Percentiles rank a stretch among this genome's conserved stretches.
These are phyloP conservation scores for Sindora glabra DNA, from an alignment of 306 rosid species.

Conservation along the genomic window DNA sequence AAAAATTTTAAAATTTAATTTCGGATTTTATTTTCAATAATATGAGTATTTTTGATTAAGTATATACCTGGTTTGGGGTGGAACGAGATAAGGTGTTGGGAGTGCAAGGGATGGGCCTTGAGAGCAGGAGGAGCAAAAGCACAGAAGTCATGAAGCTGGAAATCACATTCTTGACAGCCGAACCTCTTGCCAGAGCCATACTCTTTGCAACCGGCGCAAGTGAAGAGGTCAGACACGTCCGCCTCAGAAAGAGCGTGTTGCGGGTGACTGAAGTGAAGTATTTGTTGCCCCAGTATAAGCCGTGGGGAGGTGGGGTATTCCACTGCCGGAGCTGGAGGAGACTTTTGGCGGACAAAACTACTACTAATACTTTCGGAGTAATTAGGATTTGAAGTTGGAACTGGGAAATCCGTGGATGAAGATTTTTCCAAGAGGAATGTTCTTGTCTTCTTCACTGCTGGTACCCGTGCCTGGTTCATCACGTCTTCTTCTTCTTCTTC, in stretches of 20 bases:
- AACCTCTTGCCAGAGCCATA: slow-evolving; percentile 74
- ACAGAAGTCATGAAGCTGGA: slow-evolving; percentile 79
- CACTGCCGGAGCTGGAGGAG: slow-evolving; percentile 2
- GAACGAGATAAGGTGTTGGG: slow-evolving; percentile 56
- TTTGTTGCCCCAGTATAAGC: slow-evolving; percentile 48
- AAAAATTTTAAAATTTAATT: too few relatives aligned
- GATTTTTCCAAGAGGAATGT: slow-evolving; percentile 24
- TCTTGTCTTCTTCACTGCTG: slow-evolving; percentile 23
- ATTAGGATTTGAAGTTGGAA: neutral
- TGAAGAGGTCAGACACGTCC: slow-evolving; percentile 44
- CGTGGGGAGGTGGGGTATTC: slow-evolving; percentile 64
- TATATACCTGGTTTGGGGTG: slow-evolving; percentile 51
- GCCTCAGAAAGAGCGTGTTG: slow-evolving; percentile 50
- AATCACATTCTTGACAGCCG: slow-evolving; percentile 60
- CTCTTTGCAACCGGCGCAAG: slow-evolving; percentile 73
- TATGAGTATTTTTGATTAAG: neutral
- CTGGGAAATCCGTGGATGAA: slow-evolving; percentile 17
- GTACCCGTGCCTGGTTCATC: slow-evolving; percentile 15
- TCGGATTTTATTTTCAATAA: too few relatives aligned
- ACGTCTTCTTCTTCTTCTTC: too few relatives aligned
- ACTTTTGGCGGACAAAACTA: slow-evolving; percentile 15
- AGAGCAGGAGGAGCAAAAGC: slow-evolving; percentile 67
- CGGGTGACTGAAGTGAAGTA: slow-evolving; percentile 63
- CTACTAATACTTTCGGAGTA: neutral
- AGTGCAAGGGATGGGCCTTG: slow-evolving; percentile 71